These are phyloP conservation scores for Penicillium olsonii DNA, from an alignment of 2,329 filamentous ascomycete species.

Conservation along the genomic window DNA sequence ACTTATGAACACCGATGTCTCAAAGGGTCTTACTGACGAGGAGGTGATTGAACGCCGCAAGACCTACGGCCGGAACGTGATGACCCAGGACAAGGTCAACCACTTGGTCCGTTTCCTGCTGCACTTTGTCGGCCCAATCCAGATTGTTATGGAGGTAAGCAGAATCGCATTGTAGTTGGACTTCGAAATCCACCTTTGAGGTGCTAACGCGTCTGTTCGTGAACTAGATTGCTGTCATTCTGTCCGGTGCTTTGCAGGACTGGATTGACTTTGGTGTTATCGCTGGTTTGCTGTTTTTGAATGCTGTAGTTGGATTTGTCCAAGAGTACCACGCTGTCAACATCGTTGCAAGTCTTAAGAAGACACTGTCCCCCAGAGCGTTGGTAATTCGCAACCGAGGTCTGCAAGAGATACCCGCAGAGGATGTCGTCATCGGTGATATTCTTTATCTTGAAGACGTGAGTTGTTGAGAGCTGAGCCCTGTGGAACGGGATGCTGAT, in stretches of 20 bases:
- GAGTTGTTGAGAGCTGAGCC: conserved; percentile 16
- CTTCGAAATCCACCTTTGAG: neutral
- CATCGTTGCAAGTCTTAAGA: conserved; percentile 88
- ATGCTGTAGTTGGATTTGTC: conserved; percentile 81
- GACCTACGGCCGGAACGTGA: conserved; percentile 81
- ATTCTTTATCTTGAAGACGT: conserved; percentile 84
- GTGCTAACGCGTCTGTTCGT: conserved; percentile 11
- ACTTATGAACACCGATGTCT: conserved; percentile 74
- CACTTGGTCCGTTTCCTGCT: conserved; percentile 76
- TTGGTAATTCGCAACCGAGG: conserved; percentile 79
- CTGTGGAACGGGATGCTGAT: conserved; percentile 1
- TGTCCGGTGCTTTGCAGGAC: conserved; percentile 80
- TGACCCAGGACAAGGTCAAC: conserved; percentile 91
- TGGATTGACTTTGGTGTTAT: conserved; percentile 96
- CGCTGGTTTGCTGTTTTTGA: conserved; percentile 77
- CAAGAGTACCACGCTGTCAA: conserved; percentile 89
- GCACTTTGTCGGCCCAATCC: conserved; percentile 86
- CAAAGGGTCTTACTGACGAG: conserved; percentile 68
- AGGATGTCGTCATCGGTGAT: conserved; percentile 85
- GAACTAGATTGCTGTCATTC: conserved; percentile 67
- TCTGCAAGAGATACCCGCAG: conserved; percentile 76
- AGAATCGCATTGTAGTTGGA: neutral
- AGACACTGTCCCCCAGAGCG: conserved; percentile 84
- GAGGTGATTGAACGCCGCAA: conserved; percentile 66
- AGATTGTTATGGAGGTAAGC: conserved; percentile 88